Evolutionary conservation across 441 rosid genomes (phyloP).

Genomic region (Populus hybrid): DNA sequence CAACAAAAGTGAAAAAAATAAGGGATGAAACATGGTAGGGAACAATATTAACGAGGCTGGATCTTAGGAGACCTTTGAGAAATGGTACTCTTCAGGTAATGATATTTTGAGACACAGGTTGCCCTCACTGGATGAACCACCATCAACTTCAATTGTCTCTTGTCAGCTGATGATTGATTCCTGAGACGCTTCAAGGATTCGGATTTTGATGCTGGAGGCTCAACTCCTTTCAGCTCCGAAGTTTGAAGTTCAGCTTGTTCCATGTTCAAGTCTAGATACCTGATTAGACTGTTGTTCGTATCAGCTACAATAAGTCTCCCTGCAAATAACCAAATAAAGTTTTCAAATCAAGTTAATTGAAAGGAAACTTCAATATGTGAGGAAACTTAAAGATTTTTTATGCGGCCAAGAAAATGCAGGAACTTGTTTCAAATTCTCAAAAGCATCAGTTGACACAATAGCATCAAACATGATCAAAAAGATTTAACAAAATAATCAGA

Average conservation of each 20-base stretch:
- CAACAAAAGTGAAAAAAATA: background rate
- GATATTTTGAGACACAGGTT: conserved; percentile 59
- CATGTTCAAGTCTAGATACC: conserved; percentile 67
- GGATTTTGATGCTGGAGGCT: conserved; percentile 64
- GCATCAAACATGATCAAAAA: conserved; percentile 79
- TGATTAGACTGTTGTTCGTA: conserved; percentile 79
- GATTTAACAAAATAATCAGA: conserved; percentile 13
- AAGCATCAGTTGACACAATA: conserved; percentile 93
- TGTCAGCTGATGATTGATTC: conserved; percentile 65
- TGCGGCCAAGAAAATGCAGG: conserved; percentile 96
- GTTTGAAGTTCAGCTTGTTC: conserved; percentile 56
- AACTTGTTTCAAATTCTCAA: conserved; percentile 94
- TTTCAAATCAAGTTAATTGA: background rate
- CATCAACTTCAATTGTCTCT: conserved; percentile 49
- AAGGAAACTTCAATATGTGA: background rate
- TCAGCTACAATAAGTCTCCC: conserved; percentile 84
- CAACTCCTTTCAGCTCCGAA: conserved; percentile 81
- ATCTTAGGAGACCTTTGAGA: conserved; percentile 62
- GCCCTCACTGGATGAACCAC: conserved; percentile 66
- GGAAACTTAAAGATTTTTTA: conserved; percentile 51
- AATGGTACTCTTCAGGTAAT: conserved; percentile 77
- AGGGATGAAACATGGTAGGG: background rate
- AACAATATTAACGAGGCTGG: background rate
- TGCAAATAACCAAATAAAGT: conserved; percentile 28
- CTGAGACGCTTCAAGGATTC: conserved; percentile 68